Percentiles rank a stretch among this genome's conserved stretches.
These are phyloP conservation scores for Mucor sp. DNA, from an alignment of 371 early-diverging fungal genomes.

Conservation along the genomic window DNA sequence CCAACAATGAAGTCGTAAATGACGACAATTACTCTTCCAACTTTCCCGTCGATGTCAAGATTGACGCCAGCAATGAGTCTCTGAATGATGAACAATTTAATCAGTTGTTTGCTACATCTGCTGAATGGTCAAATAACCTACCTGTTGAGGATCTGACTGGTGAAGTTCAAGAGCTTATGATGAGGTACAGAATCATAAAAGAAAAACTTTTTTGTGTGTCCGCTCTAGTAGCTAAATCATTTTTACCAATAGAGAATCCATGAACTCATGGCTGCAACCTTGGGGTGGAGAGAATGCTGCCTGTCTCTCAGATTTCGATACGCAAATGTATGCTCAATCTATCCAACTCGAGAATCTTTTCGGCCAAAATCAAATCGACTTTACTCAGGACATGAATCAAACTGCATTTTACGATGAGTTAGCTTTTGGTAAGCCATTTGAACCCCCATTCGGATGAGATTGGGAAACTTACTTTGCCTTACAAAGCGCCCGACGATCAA, in stretches of 20 bases:
- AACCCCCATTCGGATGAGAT: neutral
- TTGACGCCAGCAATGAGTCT: neutral
- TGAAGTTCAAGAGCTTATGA: constrained; percentile 48
- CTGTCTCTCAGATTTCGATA: constrained; percentile 33
- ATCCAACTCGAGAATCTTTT: constrained; percentile 45
- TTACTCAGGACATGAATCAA: constrained; percentile 15
- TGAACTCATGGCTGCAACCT: constrained; percentile 37
- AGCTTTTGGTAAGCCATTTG: constrained; percentile 38
- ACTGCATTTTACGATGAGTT: constrained; percentile 46
- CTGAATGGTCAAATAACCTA: constrained; percentile 15
- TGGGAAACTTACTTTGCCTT: neutral
- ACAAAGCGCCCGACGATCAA: constrained; percentile 23
- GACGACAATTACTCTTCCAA: constrained; percentile 8
- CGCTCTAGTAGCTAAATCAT: neutral
- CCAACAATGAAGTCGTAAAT: neutral
- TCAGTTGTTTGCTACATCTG: constrained; percentile 25
- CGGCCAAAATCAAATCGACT: constrained; percentile 35
- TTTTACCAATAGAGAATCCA: constrained; percentile 24
- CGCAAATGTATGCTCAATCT: constrained; percentile 40
- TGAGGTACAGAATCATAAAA: constrained; percentile 32
- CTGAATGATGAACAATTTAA: constrained; percentile 30
- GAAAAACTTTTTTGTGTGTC: constrained; percentile 1
- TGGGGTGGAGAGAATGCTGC: constrained; percentile 26
- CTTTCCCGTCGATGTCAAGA: constrained; percentile 2
- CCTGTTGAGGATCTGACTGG: constrained; percentile 47